Evolutionary conservation across 371 early-diverging fungal genomes (phyloP).

Genomic region (Dichotomocladium elegans): DNA sequence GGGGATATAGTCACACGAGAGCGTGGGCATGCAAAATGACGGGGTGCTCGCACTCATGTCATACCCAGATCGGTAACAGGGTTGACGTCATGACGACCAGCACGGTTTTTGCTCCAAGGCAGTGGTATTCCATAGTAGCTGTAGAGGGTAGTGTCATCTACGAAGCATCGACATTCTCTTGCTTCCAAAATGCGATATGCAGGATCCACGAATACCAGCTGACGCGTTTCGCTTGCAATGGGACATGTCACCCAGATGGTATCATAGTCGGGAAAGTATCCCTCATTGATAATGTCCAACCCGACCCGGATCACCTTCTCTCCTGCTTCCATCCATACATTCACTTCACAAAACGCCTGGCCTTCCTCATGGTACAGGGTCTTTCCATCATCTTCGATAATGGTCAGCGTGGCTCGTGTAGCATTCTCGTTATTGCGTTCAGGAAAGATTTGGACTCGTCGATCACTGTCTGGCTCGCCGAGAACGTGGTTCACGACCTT

Average conservation of each 20-base stretch:
- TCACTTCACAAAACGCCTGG: conserved; percentile 25
- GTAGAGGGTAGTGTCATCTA: conserved; percentile 16
- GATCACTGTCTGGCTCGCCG: conserved; percentile 21
- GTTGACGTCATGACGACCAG: too few species aligned
- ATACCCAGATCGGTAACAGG: too few species aligned
- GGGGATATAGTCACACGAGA: too few species aligned
- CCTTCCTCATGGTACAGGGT: conserved; percentile 32
- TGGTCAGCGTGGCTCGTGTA: conserved; percentile 12
- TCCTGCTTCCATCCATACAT: conserved; percentile 21
- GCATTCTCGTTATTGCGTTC: conserved; percentile 2
- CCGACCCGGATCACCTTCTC: conserved; percentile 26
- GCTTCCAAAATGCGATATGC: not conserved
- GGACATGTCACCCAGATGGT: conserved; percentile 40
- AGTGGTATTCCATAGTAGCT: conserved; percentile 11
- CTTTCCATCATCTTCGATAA: conserved; percentile 42
- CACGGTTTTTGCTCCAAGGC: conserved; percentile 7
- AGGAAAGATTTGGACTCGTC: conserved; percentile 36
- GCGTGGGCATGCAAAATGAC: too few species aligned
- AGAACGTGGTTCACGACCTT: conserved; percentile 30
- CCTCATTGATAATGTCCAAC: conserved; percentile 23
- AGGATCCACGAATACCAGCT: conserved; percentile 5
- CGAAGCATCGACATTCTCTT: conserved; percentile 3
- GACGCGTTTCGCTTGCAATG: conserved; percentile 33
- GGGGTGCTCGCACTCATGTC: too few species aligned
- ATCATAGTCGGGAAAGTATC: conserved; percentile 36